phyloP scores from a whole-genome alignment of 305 asterid species.

The Euphrasia arctica region DNA sequence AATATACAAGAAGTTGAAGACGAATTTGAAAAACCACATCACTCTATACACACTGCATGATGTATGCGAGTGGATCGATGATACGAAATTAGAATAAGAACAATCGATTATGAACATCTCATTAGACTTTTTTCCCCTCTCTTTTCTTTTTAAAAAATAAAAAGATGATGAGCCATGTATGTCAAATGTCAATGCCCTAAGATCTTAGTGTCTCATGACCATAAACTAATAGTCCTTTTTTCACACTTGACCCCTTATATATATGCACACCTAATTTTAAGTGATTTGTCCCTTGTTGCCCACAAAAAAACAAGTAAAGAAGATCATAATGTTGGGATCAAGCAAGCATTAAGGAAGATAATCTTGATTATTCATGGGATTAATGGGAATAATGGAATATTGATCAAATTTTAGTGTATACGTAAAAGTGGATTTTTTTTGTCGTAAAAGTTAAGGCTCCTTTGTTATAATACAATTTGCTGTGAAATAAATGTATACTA shows the following conservation, averaged over 20 bases:
- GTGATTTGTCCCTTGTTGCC: slow-evolving; percentile 26
- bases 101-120: too few relatives aligned
- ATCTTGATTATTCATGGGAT: slow-evolving; percentile 18
- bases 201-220: slow-evolving; percentile 56
- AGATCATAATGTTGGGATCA: slow-evolving; percentile 31
- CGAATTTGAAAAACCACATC: too few relatives aligned
- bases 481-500: not conserved
- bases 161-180: slow-evolving; percentile 12
- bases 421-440: not conserved
- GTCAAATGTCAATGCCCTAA: slow-evolving; percentile 40
- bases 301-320: slow-evolving; percentile 17
- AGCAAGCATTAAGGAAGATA: slow-evolving; percentile 24
- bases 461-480: not conserved
- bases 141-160: too few relatives aligned
- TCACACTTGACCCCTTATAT: slow-evolving; percentile 25
- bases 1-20: too few relatives aligned
- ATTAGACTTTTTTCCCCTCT: too few relatives aligned
- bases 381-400: not conserved
- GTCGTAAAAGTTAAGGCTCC: not conserved
- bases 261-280: slow-evolving; percentile 12
- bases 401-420: slow-evolving; percentile 1
- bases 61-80: too few relatives aligned
- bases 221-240: slow-evolving; percentile 28
- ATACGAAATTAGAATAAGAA: too few relatives aligned
- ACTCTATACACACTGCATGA: too few relatives aligned